Evolutionary conservation across 176 grass and related monocot genomes (phyloP), one percentile per base, ranked within the genome.

Genomic region (Zoysia japonica): DNA sequence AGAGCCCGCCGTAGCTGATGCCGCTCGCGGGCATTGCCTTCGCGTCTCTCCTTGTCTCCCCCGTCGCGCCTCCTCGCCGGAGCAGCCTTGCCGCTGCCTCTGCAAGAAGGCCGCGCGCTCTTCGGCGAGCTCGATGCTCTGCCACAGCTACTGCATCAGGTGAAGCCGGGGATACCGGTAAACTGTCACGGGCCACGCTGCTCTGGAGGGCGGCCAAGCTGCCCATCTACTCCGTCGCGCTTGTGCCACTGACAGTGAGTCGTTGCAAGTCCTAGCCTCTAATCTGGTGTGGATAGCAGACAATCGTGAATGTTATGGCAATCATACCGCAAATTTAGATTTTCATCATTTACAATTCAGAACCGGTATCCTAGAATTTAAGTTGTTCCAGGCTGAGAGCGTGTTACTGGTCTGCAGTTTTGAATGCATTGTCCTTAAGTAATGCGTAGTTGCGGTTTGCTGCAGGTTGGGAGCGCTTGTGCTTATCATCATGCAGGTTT

Each of bases 191-290:
- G 39, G 84, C 81, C 14, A 85, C 81, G 43, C 87, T 98, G 50
- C 67, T 98, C 9, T 98, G 90, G 95, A 92, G 95, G 65, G 95
- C 90, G 16, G 89, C 83, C 9, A 98, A 93, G 83, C 81, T 98
- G 20, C 95, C 92, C 63, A 93, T 94, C 43, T 98, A 98, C 78
- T 98, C 90, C 66, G 88, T 93, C 2, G 90, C 90, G 61, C 82
- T 92, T 16, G 83, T 98, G 50, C 96, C 92, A 53, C 84, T 94
- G 36, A 89, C 90, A 0, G 96, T 94, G 73, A 85, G 91, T 52
- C 67, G 46, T 39, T 9, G 4, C 61, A 46, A 36, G 9, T 10
- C 8, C 45, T 19, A 5, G 28, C 36, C 35, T 43, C 12, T 44
- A 49, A 35, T 69, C 6, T 15, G 4, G 36, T 17, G 14, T 19